These are phyloP conservation scores for Tothia fuscella DNA, from an alignment of 2,329 filamentous ascomycete genomes.

Conservation along the genomic window DNA sequence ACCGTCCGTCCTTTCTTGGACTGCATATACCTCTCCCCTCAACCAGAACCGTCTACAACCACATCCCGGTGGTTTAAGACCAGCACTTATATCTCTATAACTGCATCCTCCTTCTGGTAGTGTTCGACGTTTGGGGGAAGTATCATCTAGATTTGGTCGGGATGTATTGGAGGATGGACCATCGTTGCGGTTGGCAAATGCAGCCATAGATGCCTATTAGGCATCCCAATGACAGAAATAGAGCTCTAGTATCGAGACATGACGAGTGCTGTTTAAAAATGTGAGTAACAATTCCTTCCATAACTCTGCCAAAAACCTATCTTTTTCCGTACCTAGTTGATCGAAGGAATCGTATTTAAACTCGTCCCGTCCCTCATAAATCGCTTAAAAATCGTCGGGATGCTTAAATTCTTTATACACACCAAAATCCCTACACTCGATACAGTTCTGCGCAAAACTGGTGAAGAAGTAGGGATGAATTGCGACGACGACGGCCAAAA, in stretches of 20 bases:
- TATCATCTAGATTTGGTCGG: neutral
- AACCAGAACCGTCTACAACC: constrained; percentile 43
- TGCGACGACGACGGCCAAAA: too few relatives aligned
- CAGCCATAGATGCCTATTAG: constrained; percentile 4
- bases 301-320: too few relatives aligned
- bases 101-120: constrained; percentile 42
- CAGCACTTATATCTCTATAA: constrained; percentile 34
- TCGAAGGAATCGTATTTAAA: too few relatives aligned
- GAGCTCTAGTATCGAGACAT: constrained; percentile 1
- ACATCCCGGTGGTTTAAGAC: constrained; percentile 33
- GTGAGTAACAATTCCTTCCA: too few relatives aligned
- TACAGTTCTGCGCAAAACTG: too few relatives aligned
- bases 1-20: neutral
- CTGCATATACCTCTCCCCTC: constrained; percentile 12
- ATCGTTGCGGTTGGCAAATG: neutral
- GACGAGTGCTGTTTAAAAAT: neutral
- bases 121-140: constrained; percentile 1
- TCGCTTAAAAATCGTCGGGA: too few relatives aligned
- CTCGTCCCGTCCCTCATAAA: too few relatives aligned
- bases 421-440: too few relatives aligned
- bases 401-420: too few relatives aligned
- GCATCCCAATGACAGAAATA: neutral
- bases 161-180: neutral
- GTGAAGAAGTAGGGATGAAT: too few relatives aligned
- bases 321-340: too few relatives aligned